Conservation (phyloP, 2,329 filamentous ascomycete species). For the Monosporascus sp. region DNA sequence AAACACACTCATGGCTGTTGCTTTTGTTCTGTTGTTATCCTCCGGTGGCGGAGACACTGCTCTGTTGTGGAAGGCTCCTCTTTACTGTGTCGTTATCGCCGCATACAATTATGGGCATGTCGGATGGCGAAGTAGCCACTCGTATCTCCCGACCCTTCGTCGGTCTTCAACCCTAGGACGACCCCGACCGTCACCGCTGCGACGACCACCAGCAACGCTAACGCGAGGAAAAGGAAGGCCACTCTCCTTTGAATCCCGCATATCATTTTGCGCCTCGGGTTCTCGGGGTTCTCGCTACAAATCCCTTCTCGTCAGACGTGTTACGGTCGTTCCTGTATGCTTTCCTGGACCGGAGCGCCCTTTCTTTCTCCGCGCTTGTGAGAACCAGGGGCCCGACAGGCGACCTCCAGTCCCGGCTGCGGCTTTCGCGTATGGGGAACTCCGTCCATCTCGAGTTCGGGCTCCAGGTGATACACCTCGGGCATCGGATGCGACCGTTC, state of each 20-base stretch:
- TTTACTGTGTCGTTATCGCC: background rate
- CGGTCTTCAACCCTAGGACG: constrained; percentile 12
- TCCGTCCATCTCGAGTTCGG: constrained; percentile 17
- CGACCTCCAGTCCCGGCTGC: constrained; percentile 15
- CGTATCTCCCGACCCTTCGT: background rate
- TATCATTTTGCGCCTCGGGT: constrained; percentile 2
- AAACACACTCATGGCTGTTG: too few relatives aligned
- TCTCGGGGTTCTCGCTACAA: background rate
- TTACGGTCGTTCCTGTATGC: background rate
- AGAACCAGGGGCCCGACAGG: constrained; percentile 13
- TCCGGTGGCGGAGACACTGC: too few relatives aligned
- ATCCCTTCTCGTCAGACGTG: constrained; percentile 1
- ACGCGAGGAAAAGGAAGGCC: constrained; percentile 12
- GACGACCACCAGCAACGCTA: constrained; percentile 12
- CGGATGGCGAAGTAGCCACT: background rate
- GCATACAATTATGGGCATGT: background rate
- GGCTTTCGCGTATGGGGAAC: constrained; percentile 4
- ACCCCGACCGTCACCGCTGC: constrained; percentile 14
- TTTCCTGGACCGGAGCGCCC: background rate
- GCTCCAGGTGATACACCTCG: constrained; percentile 14
- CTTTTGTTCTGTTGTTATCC: too few relatives aligned
- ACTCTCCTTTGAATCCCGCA: constrained; percentile 10
- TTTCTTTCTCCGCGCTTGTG: constrained; percentile 10
- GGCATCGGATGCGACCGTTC: constrained; percentile 5
- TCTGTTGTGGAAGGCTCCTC: background rate